Evolutionary conservation across 495 filamentous ascomycete species (phyloP).

Genomic region (Staphylotrichum longicolle): DNA sequence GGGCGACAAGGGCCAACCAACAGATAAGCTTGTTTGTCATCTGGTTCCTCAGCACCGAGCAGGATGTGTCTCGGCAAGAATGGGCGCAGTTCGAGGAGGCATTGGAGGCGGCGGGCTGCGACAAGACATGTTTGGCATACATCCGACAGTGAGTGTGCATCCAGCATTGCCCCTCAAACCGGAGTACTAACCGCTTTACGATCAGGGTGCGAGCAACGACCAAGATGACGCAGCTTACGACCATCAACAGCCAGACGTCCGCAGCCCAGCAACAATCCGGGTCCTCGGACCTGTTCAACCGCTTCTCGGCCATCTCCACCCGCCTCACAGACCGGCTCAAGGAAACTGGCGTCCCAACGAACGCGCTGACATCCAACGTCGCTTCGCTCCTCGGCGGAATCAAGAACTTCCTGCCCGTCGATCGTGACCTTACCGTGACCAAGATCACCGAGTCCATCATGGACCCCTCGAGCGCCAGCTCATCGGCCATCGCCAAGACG

Average conservation of each 20-base stretch:
- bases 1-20: conserved; percentile 71
- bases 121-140: conserved; percentile 76
- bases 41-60: conserved; percentile 95
- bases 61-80: conserved; percentile 76
- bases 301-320: conserved; percentile 84
- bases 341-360: conserved; percentile 66
- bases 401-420: conserved; percentile 94
- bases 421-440: conserved; percentile 92
- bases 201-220: conserved; percentile 87
- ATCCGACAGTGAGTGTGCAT: conserved; percentile 63
- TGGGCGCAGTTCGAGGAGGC: conserved; percentile 88
- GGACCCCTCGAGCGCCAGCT: conserved; percentile 87
- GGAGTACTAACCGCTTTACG: conserved; percentile 30
- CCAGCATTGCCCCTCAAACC: conserved; percentile 5
- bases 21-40: conserved; percentile 94
- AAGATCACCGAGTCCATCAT: conserved; percentile 98
- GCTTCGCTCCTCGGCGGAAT: conserved; percentile 96
- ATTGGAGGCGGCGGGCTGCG: conserved; percentile 67
- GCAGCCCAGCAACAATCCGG: conserved; percentile 55
- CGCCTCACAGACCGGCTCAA: conserved; percentile 91
- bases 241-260: conserved; percentile 58
- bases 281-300: conserved; percentile 77
- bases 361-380: conserved; percentile 70
- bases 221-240: conserved; percentile 98
- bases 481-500: conserved; percentile 91